These are phyloP conservation scores for Logfia minima DNA, from an alignment of 129 eudicot genomes.

Conservation along the genomic window DNA sequence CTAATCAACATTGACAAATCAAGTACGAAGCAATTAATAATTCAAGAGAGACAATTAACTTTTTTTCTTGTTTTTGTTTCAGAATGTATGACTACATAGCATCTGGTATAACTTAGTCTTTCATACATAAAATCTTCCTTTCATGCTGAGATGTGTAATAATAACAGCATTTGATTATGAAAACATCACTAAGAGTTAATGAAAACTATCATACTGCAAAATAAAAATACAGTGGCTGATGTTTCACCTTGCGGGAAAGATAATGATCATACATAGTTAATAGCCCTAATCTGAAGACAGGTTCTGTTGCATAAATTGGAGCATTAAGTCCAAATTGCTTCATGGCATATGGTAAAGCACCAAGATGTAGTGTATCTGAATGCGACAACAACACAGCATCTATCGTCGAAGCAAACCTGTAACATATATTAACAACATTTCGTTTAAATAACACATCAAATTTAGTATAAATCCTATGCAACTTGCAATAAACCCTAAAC, in stretches of 20 bases:
- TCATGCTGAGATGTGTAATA: too few species aligned
- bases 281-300: conserved; percentile 80
- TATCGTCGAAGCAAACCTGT: conserved; percentile 78
- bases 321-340: conserved; percentile 71
- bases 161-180: too few species aligned
- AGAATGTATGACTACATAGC: too few species aligned
- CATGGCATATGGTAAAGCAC: conserved; percentile 92
- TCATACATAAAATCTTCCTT: too few species aligned
- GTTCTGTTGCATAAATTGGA: conserved; percentile 83
- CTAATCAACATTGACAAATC: background rate
- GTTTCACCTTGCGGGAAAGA: conserved; percentile 77
- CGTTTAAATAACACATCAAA: background rate
- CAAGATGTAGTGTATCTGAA: conserved; percentile 85
- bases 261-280: conserved; percentile 91
- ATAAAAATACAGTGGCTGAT: conserved; percentile 14
- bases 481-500: background rate
- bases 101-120: too few species aligned
- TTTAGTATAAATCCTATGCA: background rate
- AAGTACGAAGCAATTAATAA: background rate
- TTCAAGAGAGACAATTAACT: background rate
- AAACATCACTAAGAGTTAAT: background rate
- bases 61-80: too few species aligned
- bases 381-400: conserved; percentile 90
- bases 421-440: conserved; percentile 15
- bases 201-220: background rate